Base-by-base conservation (phyloP, 225 moss, liverwort and hornwort species). In the Pseudisothecium myosuroides region DNA sequence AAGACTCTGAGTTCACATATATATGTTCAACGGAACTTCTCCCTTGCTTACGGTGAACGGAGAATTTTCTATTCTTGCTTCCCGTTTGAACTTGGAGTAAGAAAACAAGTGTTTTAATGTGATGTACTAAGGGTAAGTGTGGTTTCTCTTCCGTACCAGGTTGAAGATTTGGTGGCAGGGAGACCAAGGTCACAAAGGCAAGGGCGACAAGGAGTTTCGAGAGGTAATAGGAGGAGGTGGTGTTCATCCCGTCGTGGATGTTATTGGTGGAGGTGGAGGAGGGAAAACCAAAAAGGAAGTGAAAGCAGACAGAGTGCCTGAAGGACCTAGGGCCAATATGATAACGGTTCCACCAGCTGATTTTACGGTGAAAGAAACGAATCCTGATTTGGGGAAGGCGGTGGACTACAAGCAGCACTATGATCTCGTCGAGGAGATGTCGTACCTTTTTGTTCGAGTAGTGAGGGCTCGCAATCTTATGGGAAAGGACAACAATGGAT, bases 351-450 rank as follows among this genome's bases (percentile, higher is more conserved):
- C 96, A 6, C 93, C 96, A 22, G 90, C 92, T 19, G 96, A 97
- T 75, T 98, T 97, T 47, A 93, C 92, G 8, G 96, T 98, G 12
- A 96, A 92, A 69, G 96, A 97, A 81, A 96, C 97, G 6, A 93
- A 93, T 68, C 95, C 94, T 58, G 94, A 96, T 41, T 87, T 97
- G 69, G 97, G 97, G 9, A 91, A 92, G 58, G 96, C 96, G 13
- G 96, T 98, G 47, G 97, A 98, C 65, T 96, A 96, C 81, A 93
- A 90, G 29, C 93, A 96, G 32, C 98, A 98, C 76, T 98, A 88
- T 85, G 98, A 98, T 82, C 96, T 98, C 3, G 98, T 98, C 10
- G 97, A 98, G 83, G 91, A 96, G 56, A 98, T 98, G 98, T 68
- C 92, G 12, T 98, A 96, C 58, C 87, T 98, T 23, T 98, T 96